Evolutionary conservation across 2,329 filamentous ascomycete species (phyloP).

Genomic region (Fusarium sulawesiense): DNA sequence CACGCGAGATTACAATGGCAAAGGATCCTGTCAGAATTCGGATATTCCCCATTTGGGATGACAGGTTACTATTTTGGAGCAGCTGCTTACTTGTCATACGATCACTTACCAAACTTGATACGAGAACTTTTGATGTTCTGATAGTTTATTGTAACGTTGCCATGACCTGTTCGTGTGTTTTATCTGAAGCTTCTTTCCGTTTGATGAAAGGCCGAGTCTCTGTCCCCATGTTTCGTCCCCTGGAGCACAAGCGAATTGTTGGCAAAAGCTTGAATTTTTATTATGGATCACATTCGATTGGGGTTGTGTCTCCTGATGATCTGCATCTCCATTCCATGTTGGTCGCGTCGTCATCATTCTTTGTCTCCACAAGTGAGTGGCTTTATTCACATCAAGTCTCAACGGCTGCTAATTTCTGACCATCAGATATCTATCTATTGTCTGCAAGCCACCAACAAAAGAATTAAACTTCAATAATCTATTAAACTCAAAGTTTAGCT

Average conservation of each 20-base stretch:
- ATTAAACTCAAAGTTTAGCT: not conserved
- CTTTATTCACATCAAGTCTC: not conserved
- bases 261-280: slow-evolving; percentile 13
- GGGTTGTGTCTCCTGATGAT: slow-evolving; percentile 4
- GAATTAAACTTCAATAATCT: not conserved
- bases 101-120: not conserved
- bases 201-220: not conserved
- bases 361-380: not conserved
- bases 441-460: not conserved
- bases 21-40: not conserved
- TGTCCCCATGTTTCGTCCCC: slow-evolving; percentile 1
- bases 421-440: not conserved
- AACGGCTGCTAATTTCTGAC: not conserved
- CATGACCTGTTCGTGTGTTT: not conserved
- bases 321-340: not conserved
- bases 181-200: not conserved
- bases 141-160: not conserved
- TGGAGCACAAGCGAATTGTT: slow-evolving; percentile 1
- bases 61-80: not conserved
- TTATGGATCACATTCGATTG: not conserved
- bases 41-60: not conserved
- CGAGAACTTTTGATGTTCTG: not conserved
- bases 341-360: not conserved
- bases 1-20: not conserved
- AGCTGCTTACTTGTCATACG: not conserved